Percentiles rank a stretch among this genome's conserved stretches.
Conservation (phyloP, 2,329 filamentous ascomycete genomes). For the Neopestalotiopsis sp. region DNA sequence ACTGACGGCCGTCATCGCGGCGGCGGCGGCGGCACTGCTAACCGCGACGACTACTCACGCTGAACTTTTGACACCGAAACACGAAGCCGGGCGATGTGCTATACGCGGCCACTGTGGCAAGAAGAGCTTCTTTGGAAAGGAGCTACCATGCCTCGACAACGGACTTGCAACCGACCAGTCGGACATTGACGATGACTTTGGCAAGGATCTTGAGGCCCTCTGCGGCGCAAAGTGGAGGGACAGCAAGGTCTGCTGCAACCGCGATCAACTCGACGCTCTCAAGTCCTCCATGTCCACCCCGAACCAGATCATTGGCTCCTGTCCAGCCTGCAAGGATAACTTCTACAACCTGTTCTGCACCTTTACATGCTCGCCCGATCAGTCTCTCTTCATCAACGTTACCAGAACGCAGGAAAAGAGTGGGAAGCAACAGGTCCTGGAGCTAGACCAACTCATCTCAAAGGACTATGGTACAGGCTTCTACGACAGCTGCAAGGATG, state of each 20-base stretch:
- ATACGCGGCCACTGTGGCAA: constrained; percentile 92
- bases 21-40: constrained; percentile 41
- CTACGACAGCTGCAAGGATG: constrained; percentile 97
- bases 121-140: constrained; percentile 85
- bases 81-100: constrained; percentile 87
- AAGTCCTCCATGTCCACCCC: constrained; percentile 86
- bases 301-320: constrained; percentile 87
- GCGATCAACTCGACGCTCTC: constrained; percentile 81
- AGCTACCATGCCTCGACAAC: constrained; percentile 93
- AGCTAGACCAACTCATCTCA: constrained; percentile 88
- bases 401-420: constrained; percentile 72
- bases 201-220: constrained; percentile 80
- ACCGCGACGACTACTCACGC: constrained; percentile 34
- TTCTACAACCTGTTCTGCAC: constrained; percentile 99
- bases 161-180: constrained; percentile 74
- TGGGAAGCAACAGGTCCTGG: constrained; percentile 70
- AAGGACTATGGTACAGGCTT: constrained; percentile 85
- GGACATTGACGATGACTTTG: constrained; percentile 61
- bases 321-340: constrained; percentile 96
- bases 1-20: constrained; percentile 40
- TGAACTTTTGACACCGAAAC: constrained; percentile 60
- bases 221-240: constrained; percentile 88
- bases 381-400: constrained; percentile 94
- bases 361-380: constrained; percentile 96
- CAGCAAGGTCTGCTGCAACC: constrained; percentile 83